Evolutionary conservation across 768 basidiomycete species (phyloP), one percentile per base, ranked within the genome.

Genomic region (Asterophora parasitica): DNA sequence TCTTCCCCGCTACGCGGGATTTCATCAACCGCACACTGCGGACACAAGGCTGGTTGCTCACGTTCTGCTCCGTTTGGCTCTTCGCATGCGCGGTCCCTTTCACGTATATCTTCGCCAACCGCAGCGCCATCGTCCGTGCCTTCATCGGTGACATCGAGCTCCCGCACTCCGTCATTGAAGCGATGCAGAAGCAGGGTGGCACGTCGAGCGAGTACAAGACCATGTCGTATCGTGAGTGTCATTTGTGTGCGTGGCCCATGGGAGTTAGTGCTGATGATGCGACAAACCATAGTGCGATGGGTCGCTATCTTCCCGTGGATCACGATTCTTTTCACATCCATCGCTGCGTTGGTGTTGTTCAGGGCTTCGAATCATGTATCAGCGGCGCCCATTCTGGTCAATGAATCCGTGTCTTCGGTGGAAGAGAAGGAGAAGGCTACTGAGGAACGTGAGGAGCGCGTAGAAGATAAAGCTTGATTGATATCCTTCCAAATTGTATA

Each of bases 71-170:
- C 30, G 35, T 68, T 19, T 77, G 72, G 71, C 61, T 79, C 34
- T 65, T 78, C 53, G 73, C 72, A 15, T 61, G 65, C 4, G 60
- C 72, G 17, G 63, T 78, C 7, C 65, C 77, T 6, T 74, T 70
- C 56, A 72, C 72, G 12, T 61, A 65, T 56, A 70, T 72, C 58
- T 66, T 71, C 49, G 67, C 66, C 26, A 78, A 59, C 38, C 64
- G 63, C 17, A 55, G 58, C 16, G 75, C 72, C 16, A 60, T 62
- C 44, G 62, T 77, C 42, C 42, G 53, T n/a, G 74, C 71, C n/a
- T 62, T 57, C 16, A 41, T 75, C 45, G 60, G 54, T 7, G 62
- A 59, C 4, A 23, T 63, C 10, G 56, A 54, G 15, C 26, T 79
- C 8, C 64, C 72, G 6, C 49, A 57, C 9, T 11, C 42, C 5